A percentile compares a stretch with the other conserved stretches of the same genome.
Conservation (phyloP, 2,329 filamentous ascomycete species). For the Colletotrichum tamarilloi region DNA sequence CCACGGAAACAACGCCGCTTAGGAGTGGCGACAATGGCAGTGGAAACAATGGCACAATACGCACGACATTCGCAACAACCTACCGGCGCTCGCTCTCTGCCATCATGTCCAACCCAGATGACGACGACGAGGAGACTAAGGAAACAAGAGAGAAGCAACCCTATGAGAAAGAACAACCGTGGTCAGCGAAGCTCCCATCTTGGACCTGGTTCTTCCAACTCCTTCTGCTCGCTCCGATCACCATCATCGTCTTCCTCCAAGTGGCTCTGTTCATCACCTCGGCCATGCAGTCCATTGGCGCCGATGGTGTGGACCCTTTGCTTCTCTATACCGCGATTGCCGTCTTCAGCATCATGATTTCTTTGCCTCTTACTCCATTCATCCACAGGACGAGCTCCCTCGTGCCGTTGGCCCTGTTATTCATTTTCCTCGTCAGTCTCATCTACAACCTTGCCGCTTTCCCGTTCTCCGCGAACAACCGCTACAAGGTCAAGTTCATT, state of each 20-base stretch:
- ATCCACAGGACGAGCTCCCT: constrained; percentile 88
- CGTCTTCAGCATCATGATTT: constrained; percentile 74
- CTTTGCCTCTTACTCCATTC: constrained; percentile 84
- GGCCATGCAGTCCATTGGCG: constrained; percentile 81
- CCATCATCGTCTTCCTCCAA: constrained; percentile 81
- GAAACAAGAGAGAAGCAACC: constrained; percentile 45
- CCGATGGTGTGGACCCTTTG: constrained; percentile 81
- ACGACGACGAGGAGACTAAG: constrained; percentile 43
- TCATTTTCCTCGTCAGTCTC: constrained; percentile 73
- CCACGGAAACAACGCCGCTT: constrained; percentile 67
- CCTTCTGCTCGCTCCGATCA: constrained; percentile 80
- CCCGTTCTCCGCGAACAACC: constrained; percentile 83
- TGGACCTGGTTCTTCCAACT: constrained; percentile 94
- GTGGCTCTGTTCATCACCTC: constrained; percentile 78
- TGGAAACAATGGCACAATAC: constrained; percentile 46
- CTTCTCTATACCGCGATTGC: constrained; percentile 78
- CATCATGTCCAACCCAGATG: constrained; percentile 34
- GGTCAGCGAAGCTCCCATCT: constrained; percentile 81
- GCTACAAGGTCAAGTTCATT: constrained; percentile 89
- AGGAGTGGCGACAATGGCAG: constrained; percentile 41
- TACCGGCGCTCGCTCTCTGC: constrained; percentile 62
- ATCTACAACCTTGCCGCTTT: constrained; percentile 90
- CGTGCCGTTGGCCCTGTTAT: constrained; percentile 79
- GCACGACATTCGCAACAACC: constrained; percentile 65
- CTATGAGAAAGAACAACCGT: constrained; percentile 82